phyloP scores from a whole-genome alignment of 495 filamentous ascomycete genomes.

The Glonium stellatum region DNA sequence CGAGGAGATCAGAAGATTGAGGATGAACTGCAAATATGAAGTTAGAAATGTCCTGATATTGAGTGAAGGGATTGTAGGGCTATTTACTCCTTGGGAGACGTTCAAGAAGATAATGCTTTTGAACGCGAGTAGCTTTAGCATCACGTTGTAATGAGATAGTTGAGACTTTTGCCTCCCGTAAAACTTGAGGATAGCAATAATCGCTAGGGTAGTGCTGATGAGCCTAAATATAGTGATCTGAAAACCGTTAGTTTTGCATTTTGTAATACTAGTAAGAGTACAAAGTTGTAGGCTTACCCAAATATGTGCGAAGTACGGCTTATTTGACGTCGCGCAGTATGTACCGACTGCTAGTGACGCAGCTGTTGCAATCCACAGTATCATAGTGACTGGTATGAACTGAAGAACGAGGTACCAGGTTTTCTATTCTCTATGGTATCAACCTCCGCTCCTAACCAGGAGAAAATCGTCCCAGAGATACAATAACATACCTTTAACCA shows the following conservation, averaged over 20 bases:
- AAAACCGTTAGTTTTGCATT: too few relatives aligned
- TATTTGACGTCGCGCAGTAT: constrained; percentile 19
- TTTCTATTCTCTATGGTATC: constrained; percentile 3
- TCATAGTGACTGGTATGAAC: constrained; percentile 24
- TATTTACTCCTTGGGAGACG: constrained; percentile 26
- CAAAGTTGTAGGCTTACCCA: background rate
- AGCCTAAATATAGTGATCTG: constrained; percentile 18
- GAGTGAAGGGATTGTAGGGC: background rate
- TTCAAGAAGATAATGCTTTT: constrained; percentile 30
- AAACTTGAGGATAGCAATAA: constrained; percentile 23
- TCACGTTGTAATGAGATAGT: constrained; percentile 9
- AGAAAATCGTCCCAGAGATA: background rate
- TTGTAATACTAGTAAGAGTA: too few relatives aligned
- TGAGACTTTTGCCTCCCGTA: constrained; percentile 21
- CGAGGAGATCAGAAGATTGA: constrained; percentile 17
- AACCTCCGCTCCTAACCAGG: background rate
- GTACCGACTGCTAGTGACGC: constrained; percentile 5
- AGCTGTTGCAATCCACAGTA: constrained; percentile 18
- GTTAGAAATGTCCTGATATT: background rate
- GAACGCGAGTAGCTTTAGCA: constrained; percentile 28
- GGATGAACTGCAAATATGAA: constrained; percentile 15
- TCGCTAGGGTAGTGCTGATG: constrained; percentile 19
- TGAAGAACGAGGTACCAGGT: constrained; percentile 25
- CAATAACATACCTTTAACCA: constrained; percentile 14
- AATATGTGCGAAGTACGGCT: constrained; percentile 15